Conservation (phyloP, 441 rosid genomes). For the Eruca vesicaria region DNA sequence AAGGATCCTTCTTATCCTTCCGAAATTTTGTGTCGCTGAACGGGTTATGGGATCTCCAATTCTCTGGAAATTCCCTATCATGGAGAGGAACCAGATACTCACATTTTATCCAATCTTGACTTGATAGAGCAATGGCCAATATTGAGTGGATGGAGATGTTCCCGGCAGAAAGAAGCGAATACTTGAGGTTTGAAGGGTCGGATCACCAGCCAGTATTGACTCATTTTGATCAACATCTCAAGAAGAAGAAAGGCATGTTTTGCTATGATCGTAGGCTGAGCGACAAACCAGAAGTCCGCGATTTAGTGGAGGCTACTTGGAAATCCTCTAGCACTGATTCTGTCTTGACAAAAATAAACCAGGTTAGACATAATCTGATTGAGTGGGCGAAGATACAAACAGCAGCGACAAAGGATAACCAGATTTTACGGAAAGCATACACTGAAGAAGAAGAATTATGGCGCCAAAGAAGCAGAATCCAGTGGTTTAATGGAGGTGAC, state of each 20-base stretch:
- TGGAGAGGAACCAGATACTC: no score
- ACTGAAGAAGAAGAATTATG: no score
- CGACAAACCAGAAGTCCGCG: neutral
- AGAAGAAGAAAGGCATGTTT: neutral
- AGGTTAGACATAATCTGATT: neutral
- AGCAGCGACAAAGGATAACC: neutral
- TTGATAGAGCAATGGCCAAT: neutral
- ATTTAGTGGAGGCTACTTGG: neutral
- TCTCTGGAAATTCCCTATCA: neutral
- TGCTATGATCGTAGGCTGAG: neutral
- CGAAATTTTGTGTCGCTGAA: neutral
- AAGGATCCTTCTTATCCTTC: neutral
- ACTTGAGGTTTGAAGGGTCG: neutral
- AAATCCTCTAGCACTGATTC: neutral
- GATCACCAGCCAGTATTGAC: neutral
- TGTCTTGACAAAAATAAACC: neutral
- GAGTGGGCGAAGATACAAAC: neutral
- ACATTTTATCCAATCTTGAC: neutral
- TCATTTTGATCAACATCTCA: neutral
- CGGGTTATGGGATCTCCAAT: neutral
- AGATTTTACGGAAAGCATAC: no score
- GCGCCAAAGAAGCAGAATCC: no score
- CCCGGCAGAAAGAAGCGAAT: neutral
- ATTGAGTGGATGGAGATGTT: neutral
- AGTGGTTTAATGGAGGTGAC: no score